phyloP scores from a whole-genome alignment of 2,329 filamentous ascomycete genomes.

The Epichloe hybrida region DNA sequence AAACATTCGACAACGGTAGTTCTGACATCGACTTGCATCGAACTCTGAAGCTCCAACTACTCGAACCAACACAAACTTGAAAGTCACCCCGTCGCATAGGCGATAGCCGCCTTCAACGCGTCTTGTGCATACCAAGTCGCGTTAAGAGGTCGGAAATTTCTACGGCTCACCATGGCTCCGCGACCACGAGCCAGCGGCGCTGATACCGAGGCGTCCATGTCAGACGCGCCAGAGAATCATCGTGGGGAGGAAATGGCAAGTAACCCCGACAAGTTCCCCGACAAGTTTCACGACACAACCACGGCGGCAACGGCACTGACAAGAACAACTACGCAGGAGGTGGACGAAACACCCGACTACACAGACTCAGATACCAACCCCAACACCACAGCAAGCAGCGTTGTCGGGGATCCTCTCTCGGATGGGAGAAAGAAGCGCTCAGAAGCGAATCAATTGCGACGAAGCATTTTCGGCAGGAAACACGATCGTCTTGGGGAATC shows the following conservation, averaged over 20 bases:
- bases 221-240: slow-evolving; percentile 38
- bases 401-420: slow-evolving; percentile 56
- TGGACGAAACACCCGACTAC: slow-evolving; percentile 53
- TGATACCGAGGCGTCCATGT: slow-evolving; percentile 51
- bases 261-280: neutral
- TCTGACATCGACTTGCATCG: neutral
- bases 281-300: neutral
- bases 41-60: neutral
- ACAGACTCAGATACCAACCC: slow-evolving; percentile 55
- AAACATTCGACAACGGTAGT: neutral
- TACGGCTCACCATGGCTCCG: slow-evolving; percentile 35
- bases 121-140: slow-evolving; percentile 33
- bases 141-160: slow-evolving; percentile 31
- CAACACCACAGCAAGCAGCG: slow-evolving; percentile 67
- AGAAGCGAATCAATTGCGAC: slow-evolving; percentile 77
- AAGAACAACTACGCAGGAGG: slow-evolving; percentile 27
- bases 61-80: neutral
- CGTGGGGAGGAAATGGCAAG: slow-evolving; percentile 37
- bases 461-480: slow-evolving; percentile 89
- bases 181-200: slow-evolving; percentile 38
- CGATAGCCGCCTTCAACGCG: slow-evolving; percentile 24
- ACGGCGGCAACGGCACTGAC: neutral
- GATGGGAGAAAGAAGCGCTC: slow-evolving; percentile 79
- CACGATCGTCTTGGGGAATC: slow-evolving; percentile 84
- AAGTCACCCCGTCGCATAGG: neutral